Evolutionary conservation across 768 basidiomycete species (phyloP), one percentile per base, ranked within the genome.

Genomic region (Mycena galopus): DNA sequence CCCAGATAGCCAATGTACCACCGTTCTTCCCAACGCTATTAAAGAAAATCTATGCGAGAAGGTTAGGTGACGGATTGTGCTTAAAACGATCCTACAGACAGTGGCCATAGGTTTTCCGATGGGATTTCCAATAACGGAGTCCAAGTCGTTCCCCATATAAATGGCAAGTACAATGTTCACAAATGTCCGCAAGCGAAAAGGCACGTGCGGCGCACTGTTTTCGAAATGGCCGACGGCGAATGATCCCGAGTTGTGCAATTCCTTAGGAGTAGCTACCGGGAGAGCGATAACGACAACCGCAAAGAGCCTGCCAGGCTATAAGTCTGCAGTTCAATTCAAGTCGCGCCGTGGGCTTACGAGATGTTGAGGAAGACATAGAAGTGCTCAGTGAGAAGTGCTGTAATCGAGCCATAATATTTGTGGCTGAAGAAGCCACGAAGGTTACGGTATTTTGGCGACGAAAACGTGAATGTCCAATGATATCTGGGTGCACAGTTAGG

Each of bases 331-430:
- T 25, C 51, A 53, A 27, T 27, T 53, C 51, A 53, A 44, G 23
- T 14, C 6, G 17, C 35, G 27, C 16, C 27, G 56, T 35, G 21
- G 21, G 82, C 91, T 67, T 79, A 91, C 91, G 89, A 59, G 30
- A 94, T 80, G 77, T 95, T 95, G 53, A 95, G 83, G 21, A 88
- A 73, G 25, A 94, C 88, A 75, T 92, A 95, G 14, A 92, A 80
- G 23, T n/a, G n/a, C n/a, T n/a, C n/a, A n/a, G n/a, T n/a, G n/a
- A n/a, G n/a, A n/a, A n/a, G n/a, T 86, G 90, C 78, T 95, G 94
- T 17, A 94, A 76, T 32, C 93, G 85, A 1, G 94, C 94, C 21
- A 95, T 84, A 33, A 91, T 62, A 11, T 84, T 78, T 2, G 93
- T 93, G 19, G 89, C 92, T 17, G 94, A 83, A 73, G 91, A 91